Base-by-base conservation (phyloP, 176 grass and related monocot genomes). In the Oryza punctata region DNA sequence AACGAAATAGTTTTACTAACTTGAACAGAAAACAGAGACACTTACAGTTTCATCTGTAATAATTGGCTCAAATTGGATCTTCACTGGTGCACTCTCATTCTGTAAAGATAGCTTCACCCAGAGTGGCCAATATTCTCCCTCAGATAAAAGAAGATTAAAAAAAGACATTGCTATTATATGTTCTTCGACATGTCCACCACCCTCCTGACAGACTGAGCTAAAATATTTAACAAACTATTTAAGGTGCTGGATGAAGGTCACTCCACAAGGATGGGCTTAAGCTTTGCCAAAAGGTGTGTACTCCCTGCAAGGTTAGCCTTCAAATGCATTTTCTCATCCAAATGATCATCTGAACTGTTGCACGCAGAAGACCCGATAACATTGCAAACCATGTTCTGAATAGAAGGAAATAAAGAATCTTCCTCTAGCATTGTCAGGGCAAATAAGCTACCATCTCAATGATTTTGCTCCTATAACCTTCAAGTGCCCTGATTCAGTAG, bases 111-210 rank as follows among this genome's bases (percentile, higher is more conserved):
- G 90, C 70, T 63, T 89, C 54, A 93, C 79, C 95, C 95, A 98
- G 67, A 93, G 82, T 0, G 95, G 92, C 95, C 95, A 98, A 81
- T 81, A 73, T 75, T 94, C 84, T 45, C 91, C 79, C 84, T 94
- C 92, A 38, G 81, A 85, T 69, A 98, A 78, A 66, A 98, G 77
- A 21, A 84, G 82, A 70, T 35, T 35, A 93, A 94, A 79, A 98
- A 77, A 80, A 63, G 82, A 93, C 54, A 87, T 72, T 85, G 38
- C 33, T 5, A 7, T 35, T 6, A 35, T 35, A 35, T 35, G 33
- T 35, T 5, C 33, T 35, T 35, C 33, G 6, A 35, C 33, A 6
- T 35, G 5, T 35, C 33, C 33, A 35, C 33, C 33, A 35, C 33
- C 33, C 33, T 0, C 33, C 33, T 98, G 54, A 98, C 54, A 83